Conservation (phyloP, 2,329 filamentous ascomycete species). For the Saccharata proteae region DNA sequence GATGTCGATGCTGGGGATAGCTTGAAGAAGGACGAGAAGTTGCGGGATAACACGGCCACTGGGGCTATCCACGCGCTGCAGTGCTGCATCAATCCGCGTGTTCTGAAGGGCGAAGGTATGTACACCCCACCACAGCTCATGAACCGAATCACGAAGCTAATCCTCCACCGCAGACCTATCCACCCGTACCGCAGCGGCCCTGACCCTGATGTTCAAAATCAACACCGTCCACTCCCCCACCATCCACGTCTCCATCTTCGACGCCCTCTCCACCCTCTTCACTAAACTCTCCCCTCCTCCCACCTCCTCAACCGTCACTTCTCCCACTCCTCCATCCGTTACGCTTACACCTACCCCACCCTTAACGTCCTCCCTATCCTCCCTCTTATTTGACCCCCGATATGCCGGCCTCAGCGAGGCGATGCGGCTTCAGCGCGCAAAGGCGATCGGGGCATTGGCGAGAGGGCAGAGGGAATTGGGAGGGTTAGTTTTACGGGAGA, state of each 20-base stretch:
- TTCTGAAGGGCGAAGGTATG: constrained; percentile 6
- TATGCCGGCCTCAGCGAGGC: constrained; percentile 18
- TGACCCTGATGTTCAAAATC: constrained; percentile 13
- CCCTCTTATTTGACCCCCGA: constrained; percentile 14
- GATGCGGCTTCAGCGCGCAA: constrained; percentile 16
- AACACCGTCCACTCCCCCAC: constrained; percentile 14
- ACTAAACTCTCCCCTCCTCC: constrained; percentile 11
- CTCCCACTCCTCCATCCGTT: too few species aligned
- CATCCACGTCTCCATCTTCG: constrained; percentile 16
- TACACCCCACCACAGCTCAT: constrained; percentile 1
- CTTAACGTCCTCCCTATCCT: not conserved
- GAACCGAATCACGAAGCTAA: not conserved
- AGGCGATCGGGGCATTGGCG: constrained; percentile 14
- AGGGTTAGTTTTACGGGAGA: constrained; percentile 12
- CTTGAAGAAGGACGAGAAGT: constrained; percentile 13
- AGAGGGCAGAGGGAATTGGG: constrained; percentile 11
- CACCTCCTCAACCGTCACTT: constrained; percentile 2
- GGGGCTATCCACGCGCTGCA: constrained; percentile 14
- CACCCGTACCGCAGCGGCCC: constrained; percentile 9
- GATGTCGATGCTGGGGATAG: constrained; percentile 20
- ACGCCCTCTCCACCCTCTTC: constrained; percentile 14
- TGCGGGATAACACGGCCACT: constrained; percentile 17
- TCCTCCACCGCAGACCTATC: constrained; percentile 10
- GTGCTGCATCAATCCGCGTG: constrained; percentile 12
- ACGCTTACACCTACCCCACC: not conserved